Evolutionary conservation across 192 early-diverging fungal genomes (phyloP).

Genomic region (Phlyctochytrium planicorne): DNA sequence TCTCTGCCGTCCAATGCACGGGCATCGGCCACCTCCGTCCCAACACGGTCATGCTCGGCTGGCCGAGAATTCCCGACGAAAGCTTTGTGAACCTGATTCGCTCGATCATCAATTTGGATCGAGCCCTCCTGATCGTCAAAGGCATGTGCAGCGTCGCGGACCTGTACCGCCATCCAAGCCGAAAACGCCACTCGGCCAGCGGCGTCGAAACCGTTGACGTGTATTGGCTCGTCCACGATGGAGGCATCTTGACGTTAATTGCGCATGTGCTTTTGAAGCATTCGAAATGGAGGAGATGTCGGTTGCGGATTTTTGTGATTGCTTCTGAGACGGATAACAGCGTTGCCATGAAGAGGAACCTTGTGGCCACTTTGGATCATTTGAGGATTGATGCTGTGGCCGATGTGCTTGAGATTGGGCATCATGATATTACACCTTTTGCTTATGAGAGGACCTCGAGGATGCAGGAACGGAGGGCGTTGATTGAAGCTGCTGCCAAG

Average conservation of each 20-base stretch:
- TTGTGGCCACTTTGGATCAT: conserved; percentile 9
- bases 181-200: neutral
- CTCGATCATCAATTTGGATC: conserved; percentile 12
- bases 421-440: neutral
- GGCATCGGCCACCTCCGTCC: conserved; percentile 25
- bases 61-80: conserved; percentile 8
- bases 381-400: conserved; percentile 13
- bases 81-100: conserved; percentile 16
- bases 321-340: conserved; percentile 15
- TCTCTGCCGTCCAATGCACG: conserved; percentile 19
- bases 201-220: conserved; percentile 3
- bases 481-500: neutral
- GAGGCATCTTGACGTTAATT: conserved; percentile 27
- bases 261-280: conserved; percentile 28
- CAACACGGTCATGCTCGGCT: conserved; percentile 29
- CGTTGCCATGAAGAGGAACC: conserved; percentile 11
- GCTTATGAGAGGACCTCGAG: conserved; percentile 6
- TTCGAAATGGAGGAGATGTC: conserved; percentile 9
- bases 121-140: conserved; percentile 26
- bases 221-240: conserved; percentile 20
- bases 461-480: neutral
- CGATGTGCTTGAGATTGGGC: conserved; percentile 19
- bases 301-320: conserved; percentile 24
- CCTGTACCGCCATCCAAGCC: neutral
- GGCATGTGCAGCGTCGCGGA: conserved; percentile 5